Conservation (phyloP, 2,329 filamentous ascomycete species). For the Neonectria neomacrospora region DNA sequence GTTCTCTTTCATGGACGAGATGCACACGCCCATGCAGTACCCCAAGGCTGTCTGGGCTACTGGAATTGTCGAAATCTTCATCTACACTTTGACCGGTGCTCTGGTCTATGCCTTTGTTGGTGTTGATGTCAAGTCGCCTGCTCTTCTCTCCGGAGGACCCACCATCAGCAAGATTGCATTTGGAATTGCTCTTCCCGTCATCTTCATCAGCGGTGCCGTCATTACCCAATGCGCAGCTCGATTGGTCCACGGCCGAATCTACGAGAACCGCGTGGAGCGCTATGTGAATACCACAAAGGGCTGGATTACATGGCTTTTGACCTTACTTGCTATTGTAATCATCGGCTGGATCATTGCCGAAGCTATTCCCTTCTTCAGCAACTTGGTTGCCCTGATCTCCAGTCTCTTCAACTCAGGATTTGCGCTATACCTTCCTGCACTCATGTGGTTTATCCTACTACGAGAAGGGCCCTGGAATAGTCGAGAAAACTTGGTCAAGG, state of each 20-base stretch:
- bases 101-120: constrained; percentile 25
- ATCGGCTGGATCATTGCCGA: constrained; percentile 28
- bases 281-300: constrained; percentile 26
- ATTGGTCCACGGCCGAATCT: constrained; percentile 25
- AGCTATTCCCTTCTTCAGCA: constrained; percentile 28
- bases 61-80: constrained; percentile 25
- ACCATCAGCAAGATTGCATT: constrained; percentile 25
- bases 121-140: constrained; percentile 22
- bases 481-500: constrained; percentile 24
- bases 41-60: constrained; percentile 28
- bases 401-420: constrained; percentile 28
- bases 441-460: constrained; percentile 27
- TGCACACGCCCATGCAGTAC: constrained; percentile 24
- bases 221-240: constrained; percentile 26
- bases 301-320: constrained; percentile 22
- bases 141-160: constrained; percentile 23
- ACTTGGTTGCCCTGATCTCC: constrained; percentile 25
- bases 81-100: constrained; percentile 27
- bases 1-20: constrained; percentile 29
- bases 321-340: constrained; percentile 10
- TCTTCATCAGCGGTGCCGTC: constrained; percentile 27
- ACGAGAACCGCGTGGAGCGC: constrained; percentile 24
- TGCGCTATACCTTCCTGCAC: constrained; percentile 22
- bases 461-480: constrained; percentile 22
- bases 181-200: constrained; percentile 25